Evolutionary conservation across 1,139 yeast species (phyloP), one percentile per base, ranked within the genome.

Genomic region (Geotrichum carabidarum): DNA sequence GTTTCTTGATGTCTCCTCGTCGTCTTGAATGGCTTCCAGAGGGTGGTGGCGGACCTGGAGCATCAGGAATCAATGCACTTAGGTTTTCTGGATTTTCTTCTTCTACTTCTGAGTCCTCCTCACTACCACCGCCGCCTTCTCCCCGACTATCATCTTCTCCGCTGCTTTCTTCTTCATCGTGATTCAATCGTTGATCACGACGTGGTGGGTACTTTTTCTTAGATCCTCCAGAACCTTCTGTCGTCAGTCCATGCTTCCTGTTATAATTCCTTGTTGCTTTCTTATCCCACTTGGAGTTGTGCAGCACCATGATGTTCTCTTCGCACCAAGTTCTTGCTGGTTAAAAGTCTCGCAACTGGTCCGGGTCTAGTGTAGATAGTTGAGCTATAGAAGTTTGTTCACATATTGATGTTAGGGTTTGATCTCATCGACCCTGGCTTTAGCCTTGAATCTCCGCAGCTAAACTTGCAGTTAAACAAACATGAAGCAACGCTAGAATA

Each of bases 261-360:
- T 50, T 44, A 36, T 56, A 56, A 47, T 55, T 55, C 22, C 49
- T 38, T 2, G 59, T 52, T 5, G 59, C 59, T 44, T 56, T 56
- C 35, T 54, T 48, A 22, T 56, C 54, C 59, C 59, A 56, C 46
- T 55, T 56, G 31, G 51, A 47, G 41, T 56, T 56, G 30, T 56
- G 59, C 12, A 56, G 42, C 12, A 56, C 59, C 59, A 56, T 56
- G 4, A 8, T 30, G 8, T 31, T 15, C 40, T 40, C n/a, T 48
- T 38, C 30, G 14, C n/a, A 17, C 14, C 44, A 35, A 17, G 11
- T 27, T 42, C 41, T 37, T 37, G 40, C 40, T 11, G n/a, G 17
- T 37, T 37, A 15, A 14, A 8, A n/a, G 18, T n/a, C 37, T 15
- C 22, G 18, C 18, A n/a, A n/a, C n/a, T n/a, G n/a, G n/a, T n/a